phyloP scores from a whole-genome alignment of 345 rosid genomes.

The Populus pruinosa region DNA sequence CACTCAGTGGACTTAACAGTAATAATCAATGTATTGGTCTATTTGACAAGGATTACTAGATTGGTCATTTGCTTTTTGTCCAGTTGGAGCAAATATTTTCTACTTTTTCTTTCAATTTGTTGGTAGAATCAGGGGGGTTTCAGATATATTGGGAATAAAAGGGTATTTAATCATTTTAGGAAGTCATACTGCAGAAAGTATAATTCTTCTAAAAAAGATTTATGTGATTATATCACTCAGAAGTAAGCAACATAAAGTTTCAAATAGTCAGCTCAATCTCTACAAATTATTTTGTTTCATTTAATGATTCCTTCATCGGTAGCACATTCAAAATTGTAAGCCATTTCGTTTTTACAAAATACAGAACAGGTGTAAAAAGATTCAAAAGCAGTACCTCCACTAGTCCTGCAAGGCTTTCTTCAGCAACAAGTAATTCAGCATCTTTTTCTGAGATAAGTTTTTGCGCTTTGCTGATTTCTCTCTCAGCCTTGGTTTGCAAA shows the following conservation, averaged over 20 bases:
- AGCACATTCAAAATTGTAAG: neutral
- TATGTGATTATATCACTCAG: neutral
- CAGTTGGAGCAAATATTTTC: neutral
- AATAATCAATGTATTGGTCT: neutral
- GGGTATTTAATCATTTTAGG: neutral
- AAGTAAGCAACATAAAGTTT: neutral
- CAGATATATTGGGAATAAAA: neutral
- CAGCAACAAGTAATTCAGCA: constrained; percentile 70
- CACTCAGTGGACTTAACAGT: neutral
- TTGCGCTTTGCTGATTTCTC: constrained; percentile 69
- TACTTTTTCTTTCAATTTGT: neutral
- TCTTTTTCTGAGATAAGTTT: constrained; percentile 64
- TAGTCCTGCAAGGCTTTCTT: constrained; percentile 74
- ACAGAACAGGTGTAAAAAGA: no score
- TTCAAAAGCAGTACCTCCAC: constrained; percentile 51
- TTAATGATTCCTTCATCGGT: neutral
- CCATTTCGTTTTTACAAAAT: no score
- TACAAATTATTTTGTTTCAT: neutral
- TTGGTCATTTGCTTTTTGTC: neutral
- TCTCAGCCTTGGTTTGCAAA: constrained; percentile 72
- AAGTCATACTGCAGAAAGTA: neutral
- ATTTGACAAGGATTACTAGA: neutral
- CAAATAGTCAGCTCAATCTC: neutral
- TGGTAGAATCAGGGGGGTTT: neutral
- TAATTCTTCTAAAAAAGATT: neutral